Conservation (phyloP, 192 early-diverging fungal species). For the Mortierella hygrophila region DNA sequence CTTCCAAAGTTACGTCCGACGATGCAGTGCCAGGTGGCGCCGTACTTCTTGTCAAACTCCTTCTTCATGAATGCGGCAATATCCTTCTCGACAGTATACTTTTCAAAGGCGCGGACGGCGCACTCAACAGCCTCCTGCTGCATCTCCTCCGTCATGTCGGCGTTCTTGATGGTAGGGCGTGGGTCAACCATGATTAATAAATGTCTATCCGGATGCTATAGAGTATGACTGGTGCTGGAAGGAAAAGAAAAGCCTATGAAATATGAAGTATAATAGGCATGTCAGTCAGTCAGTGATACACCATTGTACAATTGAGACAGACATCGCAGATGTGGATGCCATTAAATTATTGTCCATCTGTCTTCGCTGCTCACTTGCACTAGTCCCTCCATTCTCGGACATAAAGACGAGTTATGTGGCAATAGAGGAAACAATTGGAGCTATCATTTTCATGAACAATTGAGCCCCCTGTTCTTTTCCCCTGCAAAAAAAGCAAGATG, state of each 20-base stretch:
- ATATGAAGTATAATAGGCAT: neutral
- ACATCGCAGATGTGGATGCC: too few species aligned
- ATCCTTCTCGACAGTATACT: slow-evolving; percentile 97
- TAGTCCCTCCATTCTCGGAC: neutral
- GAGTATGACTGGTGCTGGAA: neutral
- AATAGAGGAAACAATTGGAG: neutral
- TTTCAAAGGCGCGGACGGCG: slow-evolving; percentile 88
- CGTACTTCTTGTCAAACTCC: slow-evolving; percentile 98
- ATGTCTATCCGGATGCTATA: neutral
- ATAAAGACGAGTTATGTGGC: neutral
- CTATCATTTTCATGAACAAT: neutral
- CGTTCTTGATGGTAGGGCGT: slow-evolving; percentile 95
- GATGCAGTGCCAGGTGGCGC: slow-evolving; percentile 98
- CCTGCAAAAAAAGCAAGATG: neutral
- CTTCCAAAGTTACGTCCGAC: slow-evolving; percentile 99
- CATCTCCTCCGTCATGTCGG: slow-evolving; percentile 98
- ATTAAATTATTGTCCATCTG: neutral
- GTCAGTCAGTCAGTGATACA: too few species aligned
- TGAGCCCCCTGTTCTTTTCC: neutral
- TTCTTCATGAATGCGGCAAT: slow-evolving; percentile 97
- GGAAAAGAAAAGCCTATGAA: neutral
- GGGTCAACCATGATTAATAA: slow-evolving; percentile 75
- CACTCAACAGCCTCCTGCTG: slow-evolving; percentile 92
- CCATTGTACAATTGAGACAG: too few species aligned
- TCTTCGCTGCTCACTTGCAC: neutral